phyloP scores from a whole-genome alignment of 176 grass and related monocot genomes.

The Panicum miliaceum region DNA sequence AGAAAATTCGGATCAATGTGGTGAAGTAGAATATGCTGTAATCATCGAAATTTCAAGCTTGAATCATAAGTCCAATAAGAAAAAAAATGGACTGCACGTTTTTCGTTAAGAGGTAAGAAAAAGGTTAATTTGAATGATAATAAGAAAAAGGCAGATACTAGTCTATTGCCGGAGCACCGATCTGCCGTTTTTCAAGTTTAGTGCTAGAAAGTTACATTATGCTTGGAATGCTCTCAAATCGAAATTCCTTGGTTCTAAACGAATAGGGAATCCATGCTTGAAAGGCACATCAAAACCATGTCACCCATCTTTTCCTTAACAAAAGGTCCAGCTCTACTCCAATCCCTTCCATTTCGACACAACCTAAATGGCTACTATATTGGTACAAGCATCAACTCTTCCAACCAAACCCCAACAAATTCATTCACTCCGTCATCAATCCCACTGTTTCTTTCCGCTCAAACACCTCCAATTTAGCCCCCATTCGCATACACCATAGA shows the following conservation, averaged over 20 bases:
- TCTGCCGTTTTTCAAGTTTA: too few relatives aligned
- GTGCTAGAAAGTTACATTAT: too few relatives aligned
- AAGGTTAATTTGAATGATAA: neutral
- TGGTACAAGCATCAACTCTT: neutral
- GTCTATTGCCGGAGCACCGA: too few relatives aligned
- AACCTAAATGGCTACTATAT: neutral
- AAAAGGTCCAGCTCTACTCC: neutral
- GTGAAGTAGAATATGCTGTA: neutral
- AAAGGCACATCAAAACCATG: neutral
- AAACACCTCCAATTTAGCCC: too few relatives aligned
- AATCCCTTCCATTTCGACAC: neutral
- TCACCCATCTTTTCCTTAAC: neutral
- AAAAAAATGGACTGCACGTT: too few relatives aligned
- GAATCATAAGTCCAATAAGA: too few relatives aligned
- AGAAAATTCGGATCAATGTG: neutral
- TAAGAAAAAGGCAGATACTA: neutral
- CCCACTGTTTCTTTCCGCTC: neutral
- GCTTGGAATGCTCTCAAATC: neutral
- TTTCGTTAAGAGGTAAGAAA: too few relatives aligned
- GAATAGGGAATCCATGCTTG: too few relatives aligned
- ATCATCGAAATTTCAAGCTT: neutral
- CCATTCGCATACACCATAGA: neutral
- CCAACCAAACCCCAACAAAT: constrained; percentile 29
- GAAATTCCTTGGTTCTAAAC: neutral
- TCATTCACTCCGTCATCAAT: neutral